A percentile compares a stretch with the other conserved stretches of the same genome.
These are phyloP conservation scores for Mycena rosella DNA, from an alignment of 768 basidiomycete genomes.

Conservation along the genomic window DNA sequence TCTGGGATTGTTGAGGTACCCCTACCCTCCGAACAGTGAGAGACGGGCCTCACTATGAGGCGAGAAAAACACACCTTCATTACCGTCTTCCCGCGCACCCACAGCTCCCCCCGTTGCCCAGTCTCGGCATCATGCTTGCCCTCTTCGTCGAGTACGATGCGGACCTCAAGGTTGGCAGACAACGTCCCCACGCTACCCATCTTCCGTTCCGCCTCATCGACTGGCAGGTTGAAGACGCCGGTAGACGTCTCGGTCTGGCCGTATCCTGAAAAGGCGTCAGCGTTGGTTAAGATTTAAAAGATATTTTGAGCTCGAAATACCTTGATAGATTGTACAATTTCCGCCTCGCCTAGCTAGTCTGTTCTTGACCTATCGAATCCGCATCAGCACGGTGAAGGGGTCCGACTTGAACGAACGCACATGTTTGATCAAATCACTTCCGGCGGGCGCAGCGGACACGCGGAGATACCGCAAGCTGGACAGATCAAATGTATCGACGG, in stretches of 20 bases:
- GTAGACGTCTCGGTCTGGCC: slow-evolving; percentile 72
- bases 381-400: slow-evolving; percentile 16
- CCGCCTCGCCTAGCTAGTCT: slow-evolving; percentile 44
- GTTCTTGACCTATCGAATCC: slow-evolving; percentile 45
- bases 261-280: slow-evolving; percentile 58
- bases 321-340: too few relatives aligned
- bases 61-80: slow-evolving; percentile 57
- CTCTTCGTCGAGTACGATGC: slow-evolving; percentile 62
- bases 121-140: slow-evolving; percentile 38
- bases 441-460: slow-evolving; percentile 1
- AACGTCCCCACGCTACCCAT: slow-evolving; percentile 63
- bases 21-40: slow-evolving; percentile 33
- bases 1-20: slow-evolving; percentile 64
- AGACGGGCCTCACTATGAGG: too few relatives aligned
- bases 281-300: too few relatives aligned
- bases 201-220: slow-evolving; percentile 43
- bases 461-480: slow-evolving; percentile 48
- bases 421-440: background rate
- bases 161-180: slow-evolving; percentile 65
- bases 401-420: background rate
- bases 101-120: slow-evolving; percentile 64
- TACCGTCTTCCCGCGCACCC: slow-evolving; percentile 66
- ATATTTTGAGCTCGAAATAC: too few relatives aligned
- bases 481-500: slow-evolving; percentile 60
- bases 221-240: slow-evolving; percentile 53